phyloP scores from a whole-genome alignment of 306 rosid genomes.

The Dalbergia cochinchinensis region DNA sequence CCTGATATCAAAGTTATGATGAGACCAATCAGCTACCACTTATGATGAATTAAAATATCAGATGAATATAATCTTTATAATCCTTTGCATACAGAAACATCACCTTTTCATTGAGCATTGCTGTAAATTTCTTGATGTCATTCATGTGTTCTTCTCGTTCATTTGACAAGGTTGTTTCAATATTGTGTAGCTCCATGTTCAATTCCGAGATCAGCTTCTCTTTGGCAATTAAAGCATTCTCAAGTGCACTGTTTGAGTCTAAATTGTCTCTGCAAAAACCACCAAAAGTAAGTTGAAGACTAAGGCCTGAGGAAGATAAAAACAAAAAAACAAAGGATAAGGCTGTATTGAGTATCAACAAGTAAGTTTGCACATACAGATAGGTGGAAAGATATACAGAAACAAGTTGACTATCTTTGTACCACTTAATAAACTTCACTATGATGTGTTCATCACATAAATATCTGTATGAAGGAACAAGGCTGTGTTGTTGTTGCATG shows the following conservation, averaged over 20 bases:
- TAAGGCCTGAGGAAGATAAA: slow-evolving; percentile 9
- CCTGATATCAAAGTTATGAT: background rate
- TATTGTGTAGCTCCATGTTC: slow-evolving; percentile 94
- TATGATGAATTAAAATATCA: slow-evolving; percentile 19
- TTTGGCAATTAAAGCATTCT: slow-evolving; percentile 91
- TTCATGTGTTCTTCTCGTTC: slow-evolving; percentile 86
- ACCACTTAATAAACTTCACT: slow-evolving; percentile 28
- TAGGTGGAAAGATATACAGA: slow-evolving; percentile 12
- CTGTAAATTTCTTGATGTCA: slow-evolving; percentile 85
- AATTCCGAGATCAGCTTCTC: slow-evolving; percentile 94
- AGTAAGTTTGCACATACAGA: slow-evolving; percentile 20
- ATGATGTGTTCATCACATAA: slow-evolving; percentile 35
- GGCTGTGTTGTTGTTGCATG: no score
- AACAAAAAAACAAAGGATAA: background rate
- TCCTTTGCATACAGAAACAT: slow-evolving; percentile 32
- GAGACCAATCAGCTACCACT: background rate
- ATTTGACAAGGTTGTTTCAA: slow-evolving; percentile 84
- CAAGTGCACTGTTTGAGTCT: slow-evolving; percentile 85
- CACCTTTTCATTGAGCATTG: slow-evolving; percentile 89
- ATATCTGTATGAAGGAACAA: background rate
- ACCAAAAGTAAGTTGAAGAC: slow-evolving; percentile 40
- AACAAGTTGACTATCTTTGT: slow-evolving; percentile 30
- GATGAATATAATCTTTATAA: slow-evolving; percentile 27
- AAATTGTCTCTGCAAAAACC: slow-evolving; percentile 71
- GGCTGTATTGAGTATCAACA: slow-evolving; percentile 10